These are phyloP conservation scores for Cymbopogon flexuosus DNA, from an alignment of 202 grass and related monocot genomes.

Conservation along the genomic window DNA sequence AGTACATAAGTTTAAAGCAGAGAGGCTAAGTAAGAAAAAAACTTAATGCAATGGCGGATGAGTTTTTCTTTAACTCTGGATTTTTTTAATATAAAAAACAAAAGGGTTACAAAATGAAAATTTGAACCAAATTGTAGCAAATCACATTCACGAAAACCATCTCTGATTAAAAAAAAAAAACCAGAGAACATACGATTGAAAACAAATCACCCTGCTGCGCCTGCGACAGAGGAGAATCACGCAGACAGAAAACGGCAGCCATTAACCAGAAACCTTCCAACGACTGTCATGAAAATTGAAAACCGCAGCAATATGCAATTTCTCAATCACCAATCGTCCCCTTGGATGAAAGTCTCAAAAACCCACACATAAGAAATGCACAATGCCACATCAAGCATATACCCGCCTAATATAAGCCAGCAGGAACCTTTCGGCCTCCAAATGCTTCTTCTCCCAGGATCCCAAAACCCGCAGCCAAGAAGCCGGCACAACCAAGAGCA, in stretches of 20 bases:
- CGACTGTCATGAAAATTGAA: not conserved
- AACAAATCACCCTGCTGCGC: not conserved
- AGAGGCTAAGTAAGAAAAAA: not conserved
- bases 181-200: not conserved
- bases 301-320: not conserved
- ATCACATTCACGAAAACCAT: not conserved
- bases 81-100: not conserved
- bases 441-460: slow-evolving; percentile 4
- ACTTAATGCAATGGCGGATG: not conserved
- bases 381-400: slow-evolving; percentile 11
- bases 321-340: not conserved
- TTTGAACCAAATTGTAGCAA: not conserved
- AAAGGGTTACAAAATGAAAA: not conserved
- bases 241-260: not conserved
- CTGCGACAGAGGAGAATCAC: not conserved
- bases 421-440: not conserved
- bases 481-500: not conserved
- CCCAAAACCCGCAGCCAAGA: not conserved
- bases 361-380: not conserved
- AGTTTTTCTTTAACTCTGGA: not conserved
- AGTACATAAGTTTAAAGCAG: not conserved
- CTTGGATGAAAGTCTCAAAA: not conserved
- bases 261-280: not conserved
- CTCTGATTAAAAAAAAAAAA: not conserved
- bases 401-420: slow-evolving; percentile 16